These are phyloP conservation scores for Euryodendron excelsum DNA, from an alignment of 148 eudicot genomes.

Conservation along the genomic window DNA sequence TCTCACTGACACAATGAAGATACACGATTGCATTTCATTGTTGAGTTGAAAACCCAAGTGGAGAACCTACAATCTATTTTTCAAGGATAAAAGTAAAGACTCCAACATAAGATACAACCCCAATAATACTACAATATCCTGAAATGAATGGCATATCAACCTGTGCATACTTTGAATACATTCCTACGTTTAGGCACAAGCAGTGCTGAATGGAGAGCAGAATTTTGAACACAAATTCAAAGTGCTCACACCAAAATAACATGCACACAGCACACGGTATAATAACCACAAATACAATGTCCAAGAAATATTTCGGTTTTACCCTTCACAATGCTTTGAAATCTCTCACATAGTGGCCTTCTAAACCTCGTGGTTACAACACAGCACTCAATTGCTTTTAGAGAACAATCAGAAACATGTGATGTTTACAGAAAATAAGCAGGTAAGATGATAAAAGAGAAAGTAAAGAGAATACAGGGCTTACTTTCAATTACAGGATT, in stretches of 20 bases:
- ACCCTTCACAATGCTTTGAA: background rate
- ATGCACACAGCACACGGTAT: background rate
- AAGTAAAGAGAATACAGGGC: constrained; percentile 8
- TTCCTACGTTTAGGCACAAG: background rate
- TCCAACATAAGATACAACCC: background rate
- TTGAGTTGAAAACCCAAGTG: background rate
- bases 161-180: background rate
- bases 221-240: background rate
- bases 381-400: background rate
- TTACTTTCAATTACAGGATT: constrained; percentile 83
- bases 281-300: background rate
- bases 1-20: too few relatives aligned
- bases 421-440: background rate
- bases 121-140: background rate
- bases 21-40: too few relatives aligned
- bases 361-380: background rate
- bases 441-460: constrained; percentile 1
- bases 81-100: too few relatives aligned
- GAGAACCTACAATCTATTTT: too few relatives aligned
- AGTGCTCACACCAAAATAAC: background rate
- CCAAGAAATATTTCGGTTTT: background rate
- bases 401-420: background rate
- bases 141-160: background rate
- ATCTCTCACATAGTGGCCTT: background rate
- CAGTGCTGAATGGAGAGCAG: background rate